Evolutionary conservation across 148 eudicot genomes (phyloP).

Genomic region (Arctostaphylos glauca): DNA sequence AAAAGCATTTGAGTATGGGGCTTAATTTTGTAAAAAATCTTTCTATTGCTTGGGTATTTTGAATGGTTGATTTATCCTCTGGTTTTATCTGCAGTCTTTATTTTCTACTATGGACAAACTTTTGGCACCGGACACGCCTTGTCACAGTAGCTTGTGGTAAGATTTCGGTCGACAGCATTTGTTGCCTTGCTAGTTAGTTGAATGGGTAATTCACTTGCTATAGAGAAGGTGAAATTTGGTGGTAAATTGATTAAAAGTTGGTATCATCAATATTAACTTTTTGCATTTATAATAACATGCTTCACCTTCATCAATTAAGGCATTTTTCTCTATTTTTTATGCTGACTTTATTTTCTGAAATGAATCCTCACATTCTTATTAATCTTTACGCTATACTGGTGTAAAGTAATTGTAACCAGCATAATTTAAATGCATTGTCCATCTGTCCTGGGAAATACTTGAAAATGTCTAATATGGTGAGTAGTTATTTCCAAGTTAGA

Average conservation of each 20-base stretch:
- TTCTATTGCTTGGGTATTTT: background rate
- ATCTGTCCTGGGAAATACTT: background rate
- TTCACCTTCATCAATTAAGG: background rate
- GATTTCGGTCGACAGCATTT: conserved; percentile 13
- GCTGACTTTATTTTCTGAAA: background rate
- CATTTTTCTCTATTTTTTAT: background rate
- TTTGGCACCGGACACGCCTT: conserved; percentile 79
- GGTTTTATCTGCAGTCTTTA: conserved; percentile 57
- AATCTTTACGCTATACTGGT: background rate
- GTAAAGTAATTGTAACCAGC: background rate
- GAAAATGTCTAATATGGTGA: background rate
- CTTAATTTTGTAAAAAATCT: background rate
- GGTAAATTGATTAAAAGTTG: background rate
- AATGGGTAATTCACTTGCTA: background rate
- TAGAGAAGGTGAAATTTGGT: background rate
- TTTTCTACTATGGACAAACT: conserved; percentile 78
- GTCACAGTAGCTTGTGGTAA: conserved; percentile 87
- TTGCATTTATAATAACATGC: background rate
- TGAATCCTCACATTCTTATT: background rate
- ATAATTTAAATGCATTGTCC: background rate
- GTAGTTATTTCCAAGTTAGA: background rate
- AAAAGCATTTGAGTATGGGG: background rate
- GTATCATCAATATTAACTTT: background rate
- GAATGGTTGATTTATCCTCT: conserved; percentile 13
- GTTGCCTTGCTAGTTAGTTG: background rate